Conservation (phyloP, 2,329 filamentous ascomycete genomes). For the Acephala macrosclerotiorum region DNA sequence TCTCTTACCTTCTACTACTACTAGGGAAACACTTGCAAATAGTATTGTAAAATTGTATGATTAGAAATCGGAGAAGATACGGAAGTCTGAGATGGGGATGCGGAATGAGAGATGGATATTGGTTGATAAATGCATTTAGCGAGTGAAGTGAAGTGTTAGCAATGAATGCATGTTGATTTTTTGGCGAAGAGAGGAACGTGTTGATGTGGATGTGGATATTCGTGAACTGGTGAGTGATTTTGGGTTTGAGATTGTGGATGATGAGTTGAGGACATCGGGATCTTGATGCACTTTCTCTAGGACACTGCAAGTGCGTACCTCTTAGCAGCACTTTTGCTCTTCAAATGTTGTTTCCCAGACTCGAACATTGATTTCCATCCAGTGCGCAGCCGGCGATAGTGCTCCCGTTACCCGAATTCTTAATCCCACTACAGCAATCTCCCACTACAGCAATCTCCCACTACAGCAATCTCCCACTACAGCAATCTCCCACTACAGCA, state of each 20-base stretch:
- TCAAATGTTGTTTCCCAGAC: too few relatives aligned
- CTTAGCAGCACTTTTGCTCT: too few relatives aligned
- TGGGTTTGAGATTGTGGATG: background rate
- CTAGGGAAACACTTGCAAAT: background rate
- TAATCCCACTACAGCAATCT: too few relatives aligned
- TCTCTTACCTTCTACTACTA: background rate
- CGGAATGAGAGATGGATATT: background rate
- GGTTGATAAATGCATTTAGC: background rate
- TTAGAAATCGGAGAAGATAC: background rate
- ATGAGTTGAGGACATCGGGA: too few relatives aligned
- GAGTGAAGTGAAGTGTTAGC: background rate
- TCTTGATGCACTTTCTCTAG: too few relatives aligned
- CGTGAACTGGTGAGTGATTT: background rate
- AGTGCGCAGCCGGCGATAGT: too few relatives aligned
- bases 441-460: too few relatives aligned
- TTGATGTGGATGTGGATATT: background rate
- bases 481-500: too few relatives aligned
- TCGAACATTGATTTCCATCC: too few relatives aligned
- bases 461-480: too few relatives aligned
- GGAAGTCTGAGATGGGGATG: background rate
- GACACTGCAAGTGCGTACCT: too few relatives aligned
- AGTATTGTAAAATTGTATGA: background rate
- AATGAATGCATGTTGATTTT: conserved; percentile 1
- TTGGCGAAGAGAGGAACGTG: background rate
- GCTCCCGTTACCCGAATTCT: too few relatives aligned